Evolutionary conservation across 192 early-diverging fungal species (phyloP), one percentile per base, ranked within the genome.

Genomic region (Umbelopsis vinacea): DNA sequence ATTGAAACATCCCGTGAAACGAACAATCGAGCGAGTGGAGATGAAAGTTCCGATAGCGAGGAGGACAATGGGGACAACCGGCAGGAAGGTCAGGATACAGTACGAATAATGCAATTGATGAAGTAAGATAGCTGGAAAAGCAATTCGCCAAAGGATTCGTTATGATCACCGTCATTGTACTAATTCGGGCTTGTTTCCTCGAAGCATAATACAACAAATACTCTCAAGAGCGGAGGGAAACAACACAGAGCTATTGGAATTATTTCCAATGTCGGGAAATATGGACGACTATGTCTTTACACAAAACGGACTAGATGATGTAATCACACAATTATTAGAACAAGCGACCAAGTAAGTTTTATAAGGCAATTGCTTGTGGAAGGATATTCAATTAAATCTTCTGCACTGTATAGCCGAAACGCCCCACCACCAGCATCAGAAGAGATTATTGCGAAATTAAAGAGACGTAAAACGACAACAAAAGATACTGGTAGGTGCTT

Each of bases 221-320:
- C 29, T 75, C 6, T 55, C 70, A 46, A 55, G 76, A 50, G 67
- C 85, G 8, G 71, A 84, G 22, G 79, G 83, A 63, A 33, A 35
- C 7, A 63, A 29, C 17, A 63, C 26, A 3, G 82, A 75, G 2
- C 70, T 77, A 2, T 24, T 85, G 33, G 82, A 83, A 75, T 12
- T 43, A 43, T 81, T 78, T 24, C 73, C 81, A 22, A 76, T 83
- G 6, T 74, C 82, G 6, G 88, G 86, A 46, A 81, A 91, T 54
- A 83, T 89, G 37, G 86, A 86, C 60, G 96, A 98, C 82, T 98
- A 98, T 81, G 96, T 86, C 7, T 92, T 93, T 82, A 91, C 92
- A 35, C 90, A 92, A 50, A 76, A 81, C 70, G 93, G 89, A 23
- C 83, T 95, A 22, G 96, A 98, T 78, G 90, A 93, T 75, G 92